A percentile compares a stretch with the other conserved stretches of the same genome.
Conservation (phyloP, 2,329 filamentous ascomycete species). For the Aureobasidium sp. region DNA sequence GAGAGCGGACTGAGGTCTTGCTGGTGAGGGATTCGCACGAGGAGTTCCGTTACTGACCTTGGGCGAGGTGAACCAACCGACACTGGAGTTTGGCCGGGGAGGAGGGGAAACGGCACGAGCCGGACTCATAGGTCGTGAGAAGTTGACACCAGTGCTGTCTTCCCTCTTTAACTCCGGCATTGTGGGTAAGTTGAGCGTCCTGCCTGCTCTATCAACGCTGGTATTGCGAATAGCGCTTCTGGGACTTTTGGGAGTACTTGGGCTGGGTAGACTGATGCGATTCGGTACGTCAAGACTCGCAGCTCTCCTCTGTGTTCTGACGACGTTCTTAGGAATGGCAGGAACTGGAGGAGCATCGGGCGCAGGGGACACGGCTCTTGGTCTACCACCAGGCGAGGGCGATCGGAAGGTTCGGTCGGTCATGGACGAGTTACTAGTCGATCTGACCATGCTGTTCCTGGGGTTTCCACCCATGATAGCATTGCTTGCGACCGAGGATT, state of each 20-base stretch:
- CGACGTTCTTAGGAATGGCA: constrained; percentile 45
- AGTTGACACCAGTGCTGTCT: constrained; percentile 43
- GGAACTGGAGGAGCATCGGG: constrained; percentile 64
- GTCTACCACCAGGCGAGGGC: constrained; percentile 52
- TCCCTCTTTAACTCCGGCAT: constrained; percentile 39
- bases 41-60: constrained; percentile 17
- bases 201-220: constrained; percentile 25
- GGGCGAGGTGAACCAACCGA: constrained; percentile 36
- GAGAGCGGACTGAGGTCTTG: constrained; percentile 27
- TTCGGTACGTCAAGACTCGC: constrained; percentile 46
- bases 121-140: constrained; percentile 44
- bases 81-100: constrained; percentile 7
- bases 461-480: constrained; percentile 23
- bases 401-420: constrained; percentile 80
- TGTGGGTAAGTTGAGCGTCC: constrained; percentile 32
- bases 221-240: constrained; percentile 30
- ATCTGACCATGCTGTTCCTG: constrained; percentile 48
- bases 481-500: constrained; percentile 57
- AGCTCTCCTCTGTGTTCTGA: constrained; percentile 33
- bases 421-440: constrained; percentile 74
- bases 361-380: constrained; percentile 22
- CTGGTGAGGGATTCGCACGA: constrained; percentile 22
- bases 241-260: constrained; percentile 33
- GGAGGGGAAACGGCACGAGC: constrained; percentile 7
- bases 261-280: constrained; percentile 41